Conservation (phyloP, 177 flowering plant genomes). For the Vitis hybrid region DNA sequence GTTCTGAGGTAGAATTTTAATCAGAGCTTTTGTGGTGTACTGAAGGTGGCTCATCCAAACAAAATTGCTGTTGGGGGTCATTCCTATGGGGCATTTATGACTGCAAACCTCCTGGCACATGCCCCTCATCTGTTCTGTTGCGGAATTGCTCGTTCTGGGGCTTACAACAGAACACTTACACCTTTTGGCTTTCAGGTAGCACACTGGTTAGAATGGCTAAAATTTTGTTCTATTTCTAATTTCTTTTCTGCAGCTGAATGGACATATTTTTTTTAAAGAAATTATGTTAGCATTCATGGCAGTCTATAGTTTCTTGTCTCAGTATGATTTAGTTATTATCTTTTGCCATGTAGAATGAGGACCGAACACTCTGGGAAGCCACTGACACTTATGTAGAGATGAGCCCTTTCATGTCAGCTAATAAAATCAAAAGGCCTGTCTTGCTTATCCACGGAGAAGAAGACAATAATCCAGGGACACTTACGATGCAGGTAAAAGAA, state of each 20-base stretch:
- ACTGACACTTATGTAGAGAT: conserved; percentile 78
- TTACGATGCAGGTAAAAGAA: conserved; percentile 87
- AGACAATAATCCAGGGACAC: conserved; percentile 93
- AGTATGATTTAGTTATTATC: neutral
- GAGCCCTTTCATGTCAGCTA: conserved; percentile 98
- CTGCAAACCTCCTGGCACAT: conserved; percentile 95
- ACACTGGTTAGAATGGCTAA: neutral
- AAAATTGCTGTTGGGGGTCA: conserved; percentile 99
- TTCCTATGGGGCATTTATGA: conserved; percentile 99
- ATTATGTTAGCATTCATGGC: too few relatives aligned
- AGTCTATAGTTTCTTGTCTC: neutral
- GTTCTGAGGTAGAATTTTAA: neutral
- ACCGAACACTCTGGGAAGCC: conserved; percentile 98
- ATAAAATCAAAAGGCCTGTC: conserved; percentile 91
- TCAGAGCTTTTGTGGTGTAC: conserved; percentile 5
- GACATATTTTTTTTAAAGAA: neutral
- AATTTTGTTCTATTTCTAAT: neutral
- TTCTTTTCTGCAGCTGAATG: neutral
- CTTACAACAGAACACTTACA: conserved; percentile 96
- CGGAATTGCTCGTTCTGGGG: conserved; percentile 98
- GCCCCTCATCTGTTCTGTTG: conserved; percentile 97
- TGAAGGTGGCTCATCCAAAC: conserved; percentile 92
- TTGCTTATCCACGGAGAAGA: conserved; percentile 97
- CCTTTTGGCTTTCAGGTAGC: conserved; percentile 98
- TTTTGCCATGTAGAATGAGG: conserved; percentile 75